Percentiles rank a stretch among this genome's conserved stretches.
These are phyloP conservation scores for Aspergillus sclerotiicarbonarius DNA, from an alignment of 495 filamentous ascomycete species.

Conservation along the genomic window DNA sequence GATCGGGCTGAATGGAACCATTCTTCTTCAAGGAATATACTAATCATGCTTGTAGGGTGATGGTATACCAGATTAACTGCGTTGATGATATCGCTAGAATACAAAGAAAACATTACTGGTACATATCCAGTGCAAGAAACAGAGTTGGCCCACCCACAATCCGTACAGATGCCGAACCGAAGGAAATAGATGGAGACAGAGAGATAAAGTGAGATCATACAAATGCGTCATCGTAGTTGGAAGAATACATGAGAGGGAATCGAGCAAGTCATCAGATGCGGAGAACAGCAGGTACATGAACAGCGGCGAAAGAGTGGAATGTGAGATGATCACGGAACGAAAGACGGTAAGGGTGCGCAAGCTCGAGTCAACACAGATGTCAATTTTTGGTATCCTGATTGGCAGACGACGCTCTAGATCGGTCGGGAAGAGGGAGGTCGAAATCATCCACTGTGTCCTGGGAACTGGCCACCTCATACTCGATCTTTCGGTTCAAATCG, in stretches of 20 bases:
- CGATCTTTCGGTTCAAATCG: slow-evolving; percentile 18
- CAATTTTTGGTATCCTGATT: slow-evolving; percentile 25
- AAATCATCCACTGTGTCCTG: slow-evolving; percentile 40
- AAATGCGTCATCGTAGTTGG: slow-evolving; percentile 18
- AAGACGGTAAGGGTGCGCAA: background rate
- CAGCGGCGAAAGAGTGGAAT: background rate
- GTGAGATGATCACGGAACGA: no score
- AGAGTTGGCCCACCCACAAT: slow-evolving; percentile 10
- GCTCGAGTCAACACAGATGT: slow-evolving; percentile 29
- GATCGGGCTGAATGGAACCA: no score
- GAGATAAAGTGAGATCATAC: slow-evolving; percentile 11
- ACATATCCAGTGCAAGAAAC: slow-evolving; percentile 15
- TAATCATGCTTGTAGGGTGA: background rate
- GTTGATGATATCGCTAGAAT: slow-evolving; percentile 26
- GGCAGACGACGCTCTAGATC: slow-evolving; percentile 20
- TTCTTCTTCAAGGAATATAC: no score
- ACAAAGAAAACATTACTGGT: slow-evolving; percentile 22
- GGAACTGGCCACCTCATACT: slow-evolving; percentile 16
- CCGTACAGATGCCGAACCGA: slow-evolving; percentile 11
- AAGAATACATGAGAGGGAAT: slow-evolving; percentile 6
- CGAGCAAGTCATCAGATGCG: slow-evolving; percentile 3
- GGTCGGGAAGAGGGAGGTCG: slow-evolving; percentile 39
- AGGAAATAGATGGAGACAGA: slow-evolving; percentile 4
- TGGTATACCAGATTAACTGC: slow-evolving; percentile 10
- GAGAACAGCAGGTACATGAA: background rate